These are phyloP conservation scores for Musa beccarii DNA, from an alignment of 176 grass and related monocot species.

Conservation along the genomic window DNA sequence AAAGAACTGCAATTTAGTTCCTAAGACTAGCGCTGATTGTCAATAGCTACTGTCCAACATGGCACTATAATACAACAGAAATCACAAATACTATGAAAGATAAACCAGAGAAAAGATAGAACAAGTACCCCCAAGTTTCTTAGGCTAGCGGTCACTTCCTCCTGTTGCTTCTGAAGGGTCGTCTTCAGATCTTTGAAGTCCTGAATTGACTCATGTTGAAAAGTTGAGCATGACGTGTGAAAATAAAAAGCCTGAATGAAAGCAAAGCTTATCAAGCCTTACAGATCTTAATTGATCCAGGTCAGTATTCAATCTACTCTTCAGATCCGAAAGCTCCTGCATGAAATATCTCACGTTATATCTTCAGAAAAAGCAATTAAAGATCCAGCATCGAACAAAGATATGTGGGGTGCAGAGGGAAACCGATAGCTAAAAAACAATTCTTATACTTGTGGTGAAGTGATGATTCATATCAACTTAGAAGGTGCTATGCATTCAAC, in stretches of 20 bases:
- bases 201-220: slow-evolving; percentile 27
- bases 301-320: slow-evolving; percentile 59
- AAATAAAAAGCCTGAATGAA: slow-evolving; percentile 4
- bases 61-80: neutral
- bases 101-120: neutral
- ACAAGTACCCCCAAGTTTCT: slow-evolving; percentile 63
- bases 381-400: neutral
- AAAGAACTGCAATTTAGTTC: neutral
- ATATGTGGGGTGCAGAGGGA: neutral
- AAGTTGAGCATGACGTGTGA: slow-evolving; percentile 18
- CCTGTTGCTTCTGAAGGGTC: slow-evolving; percentile 91
- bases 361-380: neutral
- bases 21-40: neutral
- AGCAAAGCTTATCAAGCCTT: slow-evolving; percentile 20
- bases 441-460: neutral
- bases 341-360: slow-evolving; percentile 16
- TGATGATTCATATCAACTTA: neutral
- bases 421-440: neutral
- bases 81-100: neutral
- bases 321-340: slow-evolving; percentile 88
- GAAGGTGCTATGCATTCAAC: too few relatives aligned
- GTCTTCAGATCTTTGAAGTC: slow-evolving; percentile 88
- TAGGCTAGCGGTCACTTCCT: slow-evolving; percentile 80
- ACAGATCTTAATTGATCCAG: slow-evolving; percentile 74
- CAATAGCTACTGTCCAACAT: neutral